Conservation (phyloP, 306 rosid genomes). For the Calophaca sinica region DNA sequence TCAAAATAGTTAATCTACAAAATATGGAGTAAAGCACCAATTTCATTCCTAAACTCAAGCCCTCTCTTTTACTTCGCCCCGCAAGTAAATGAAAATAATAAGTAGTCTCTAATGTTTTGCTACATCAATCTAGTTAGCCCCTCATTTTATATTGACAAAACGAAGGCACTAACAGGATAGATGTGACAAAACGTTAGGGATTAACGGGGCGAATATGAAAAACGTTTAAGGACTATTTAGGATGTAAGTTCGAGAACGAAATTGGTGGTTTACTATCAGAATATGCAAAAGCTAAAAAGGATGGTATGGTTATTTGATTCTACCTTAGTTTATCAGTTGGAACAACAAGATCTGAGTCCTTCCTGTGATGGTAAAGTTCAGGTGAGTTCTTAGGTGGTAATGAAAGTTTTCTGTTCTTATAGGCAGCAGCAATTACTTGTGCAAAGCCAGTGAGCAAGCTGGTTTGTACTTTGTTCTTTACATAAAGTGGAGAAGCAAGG, state of each 20-base stretch:
- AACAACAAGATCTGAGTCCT: slow-evolving; percentile 52
- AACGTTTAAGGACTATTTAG: too few species aligned
- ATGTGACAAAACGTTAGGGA: too few species aligned
- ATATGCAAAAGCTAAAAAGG: not conserved
- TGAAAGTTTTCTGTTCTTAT: slow-evolving; percentile 58
- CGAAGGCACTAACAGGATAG: too few species aligned
- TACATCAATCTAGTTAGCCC: too few species aligned
- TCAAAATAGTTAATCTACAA: not conserved
- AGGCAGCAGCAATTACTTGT: slow-evolving; percentile 56
- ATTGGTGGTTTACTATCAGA: not conserved
- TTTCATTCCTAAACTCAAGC: too few species aligned
- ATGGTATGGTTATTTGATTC: not conserved
- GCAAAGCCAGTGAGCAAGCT: slow-evolving; percentile 67
- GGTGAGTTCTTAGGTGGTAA: slow-evolving; percentile 47
- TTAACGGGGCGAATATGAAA: too few species aligned
- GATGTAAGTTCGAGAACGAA: not conserved
- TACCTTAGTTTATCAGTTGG: slow-evolving; percentile 74
- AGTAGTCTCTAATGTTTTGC: too few species aligned
- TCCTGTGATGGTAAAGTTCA: slow-evolving; percentile 50
- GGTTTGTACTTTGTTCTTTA: slow-evolving; percentile 53
- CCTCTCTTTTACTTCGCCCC: too few species aligned
- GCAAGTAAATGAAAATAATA: too few species aligned
- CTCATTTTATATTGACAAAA: too few species aligned
- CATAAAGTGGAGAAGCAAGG: slow-evolving; percentile 64
- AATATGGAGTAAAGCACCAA: too few species aligned